These are phyloP conservation scores for Hygrophorus pudorinus DNA, from an alignment of 768 basidiomycete genomes.

Conservation along the genomic window DNA sequence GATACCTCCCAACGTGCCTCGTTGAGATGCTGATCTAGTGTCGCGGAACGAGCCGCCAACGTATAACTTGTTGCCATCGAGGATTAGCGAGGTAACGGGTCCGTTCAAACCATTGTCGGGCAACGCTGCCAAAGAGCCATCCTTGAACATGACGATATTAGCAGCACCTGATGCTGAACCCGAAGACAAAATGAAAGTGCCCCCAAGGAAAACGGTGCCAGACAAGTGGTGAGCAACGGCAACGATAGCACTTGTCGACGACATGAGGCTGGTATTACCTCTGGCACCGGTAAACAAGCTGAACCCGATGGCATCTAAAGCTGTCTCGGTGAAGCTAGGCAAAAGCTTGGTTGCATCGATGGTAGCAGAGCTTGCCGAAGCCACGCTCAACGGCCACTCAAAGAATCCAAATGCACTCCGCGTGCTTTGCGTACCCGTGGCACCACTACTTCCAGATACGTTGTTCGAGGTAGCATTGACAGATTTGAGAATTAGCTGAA, in stretches of 20 bases:
- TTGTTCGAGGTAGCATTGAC: conserved; percentile 33
- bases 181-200: conserved; percentile 56
- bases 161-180: conserved; percentile 44
- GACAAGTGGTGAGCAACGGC: conserved; percentile 58
- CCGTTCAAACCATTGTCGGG: conserved; percentile 72
- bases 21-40: conserved; percentile 43
- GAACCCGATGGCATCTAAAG: conserved; percentile 52
- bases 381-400: conserved; percentile 63
- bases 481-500: conserved; percentile 71
- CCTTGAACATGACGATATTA: conserved; percentile 68
- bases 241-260: conserved; percentile 32
- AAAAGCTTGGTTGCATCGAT: conserved; percentile 54
- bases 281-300: conserved; percentile 56
- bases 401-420: conserved; percentile 72
- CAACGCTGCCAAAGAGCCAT: conserved; percentile 42
- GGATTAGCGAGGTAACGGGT: conserved; percentile 55
- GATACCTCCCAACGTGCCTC: conserved; percentile 45
- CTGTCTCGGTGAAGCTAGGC: conserved; percentile 61
- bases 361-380: conserved; percentile 17
- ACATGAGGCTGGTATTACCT: conserved; percentile 25
- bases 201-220: conserved; percentile 62
- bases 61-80: conserved; percentile 57
- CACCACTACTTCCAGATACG: conserved; percentile 21
- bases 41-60: conserved; percentile 86
- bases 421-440: conserved; percentile 23